Conservation (phyloP, 495 filamentous ascomycete genomes). For the Oleoguttula mirabilis region DNA sequence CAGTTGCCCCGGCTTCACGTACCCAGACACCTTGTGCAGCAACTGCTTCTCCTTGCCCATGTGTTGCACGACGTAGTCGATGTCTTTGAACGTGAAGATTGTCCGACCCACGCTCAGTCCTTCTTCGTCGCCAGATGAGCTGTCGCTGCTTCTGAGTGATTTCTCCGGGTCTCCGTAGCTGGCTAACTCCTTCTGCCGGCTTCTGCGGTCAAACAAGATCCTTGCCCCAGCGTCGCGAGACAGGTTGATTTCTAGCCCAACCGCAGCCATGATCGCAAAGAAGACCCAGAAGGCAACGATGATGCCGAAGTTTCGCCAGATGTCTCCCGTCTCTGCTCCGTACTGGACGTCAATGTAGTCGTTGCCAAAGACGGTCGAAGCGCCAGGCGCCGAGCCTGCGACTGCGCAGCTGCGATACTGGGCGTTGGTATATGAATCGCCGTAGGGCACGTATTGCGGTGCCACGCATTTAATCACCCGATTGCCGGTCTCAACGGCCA, state of each 20-base stretch:
- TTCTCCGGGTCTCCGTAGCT: slow-evolving; percentile 36
- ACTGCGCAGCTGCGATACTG: slow-evolving; percentile 15
- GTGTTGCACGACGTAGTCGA: slow-evolving; percentile 62
- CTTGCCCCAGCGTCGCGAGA: slow-evolving; percentile 59
- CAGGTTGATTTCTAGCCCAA: slow-evolving; percentile 36
- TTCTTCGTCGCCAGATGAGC: slow-evolving; percentile 74
- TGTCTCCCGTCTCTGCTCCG: slow-evolving; percentile 1
- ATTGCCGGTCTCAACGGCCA: slow-evolving; percentile 35
- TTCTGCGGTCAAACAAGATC: not conserved
- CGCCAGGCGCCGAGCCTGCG: slow-evolving; percentile 10
- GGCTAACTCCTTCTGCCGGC: not conserved
- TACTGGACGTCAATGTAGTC: slow-evolving; percentile 28
- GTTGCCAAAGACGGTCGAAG: slow-evolving; percentile 4
- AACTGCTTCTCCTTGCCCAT: slow-evolving; percentile 46
- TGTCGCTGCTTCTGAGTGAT: slow-evolving; percentile 64
- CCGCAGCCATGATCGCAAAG: slow-evolving; percentile 47
- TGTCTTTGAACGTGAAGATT: slow-evolving; percentile 70
- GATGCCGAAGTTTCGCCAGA: slow-evolving; percentile 14
- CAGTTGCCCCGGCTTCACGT: slow-evolving; percentile 57
- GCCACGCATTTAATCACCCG: slow-evolving; percentile 38
- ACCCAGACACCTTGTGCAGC: slow-evolving; percentile 54
- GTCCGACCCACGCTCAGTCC: slow-evolving; percentile 80
- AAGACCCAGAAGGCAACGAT: slow-evolving; percentile 53
- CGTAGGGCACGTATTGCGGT: slow-evolving; percentile 39
- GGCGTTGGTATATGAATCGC: slow-evolving; percentile 30